phyloP scores from a whole-genome alignment of 345 rosid species.

The Draba incana region DNA sequence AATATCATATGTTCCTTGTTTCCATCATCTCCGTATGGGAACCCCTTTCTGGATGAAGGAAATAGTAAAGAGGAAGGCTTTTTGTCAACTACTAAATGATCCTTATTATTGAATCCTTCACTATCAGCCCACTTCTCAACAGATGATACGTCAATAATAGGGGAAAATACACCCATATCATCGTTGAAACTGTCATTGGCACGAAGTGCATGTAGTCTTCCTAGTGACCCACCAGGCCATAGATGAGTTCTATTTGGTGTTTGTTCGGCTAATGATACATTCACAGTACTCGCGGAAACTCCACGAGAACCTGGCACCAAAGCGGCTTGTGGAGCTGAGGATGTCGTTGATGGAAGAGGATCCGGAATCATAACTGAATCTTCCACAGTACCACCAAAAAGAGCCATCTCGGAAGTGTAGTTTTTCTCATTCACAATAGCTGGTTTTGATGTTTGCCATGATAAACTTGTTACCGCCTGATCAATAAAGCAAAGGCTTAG shows the following conservation, averaged over 20 bases:
- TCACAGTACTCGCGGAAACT: conserved; percentile 43
- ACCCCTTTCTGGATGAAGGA: conserved; percentile 75
- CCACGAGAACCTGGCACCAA: conserved; percentile 56
- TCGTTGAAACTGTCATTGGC: conserved; percentile 70
- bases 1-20: conserved; percentile 64
- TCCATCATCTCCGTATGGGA: conserved; percentile 64
- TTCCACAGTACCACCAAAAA: conserved; percentile 82
- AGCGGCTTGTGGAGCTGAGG: conserved; percentile 59
- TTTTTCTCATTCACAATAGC: conserved; percentile 75
- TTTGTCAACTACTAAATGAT: conserved; percentile 56
- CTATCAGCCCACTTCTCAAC: conserved; percentile 77
- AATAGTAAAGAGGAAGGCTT: conserved; percentile 65
- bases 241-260: conserved; percentile 68
- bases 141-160: conserved; percentile 81
- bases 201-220: conserved; percentile 78
- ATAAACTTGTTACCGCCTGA: conserved; percentile 93
- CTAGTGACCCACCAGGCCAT: conserved; percentile 68
- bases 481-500: conserved; percentile 11
- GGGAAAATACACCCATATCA: conserved; percentile 96
- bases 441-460: conserved; percentile 98
- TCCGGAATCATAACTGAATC: conserved; percentile 97
- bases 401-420: conserved; percentile 84
- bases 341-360: conserved; percentile 79
- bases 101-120: conserved; percentile 64
- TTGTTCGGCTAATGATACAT: conserved; percentile 60